A percentile compares a stretch with the other conserved stretches of the same genome.
Conservation (phyloP, 176 grass and related monocot genomes). For the Zoysia pacifica region DNA sequence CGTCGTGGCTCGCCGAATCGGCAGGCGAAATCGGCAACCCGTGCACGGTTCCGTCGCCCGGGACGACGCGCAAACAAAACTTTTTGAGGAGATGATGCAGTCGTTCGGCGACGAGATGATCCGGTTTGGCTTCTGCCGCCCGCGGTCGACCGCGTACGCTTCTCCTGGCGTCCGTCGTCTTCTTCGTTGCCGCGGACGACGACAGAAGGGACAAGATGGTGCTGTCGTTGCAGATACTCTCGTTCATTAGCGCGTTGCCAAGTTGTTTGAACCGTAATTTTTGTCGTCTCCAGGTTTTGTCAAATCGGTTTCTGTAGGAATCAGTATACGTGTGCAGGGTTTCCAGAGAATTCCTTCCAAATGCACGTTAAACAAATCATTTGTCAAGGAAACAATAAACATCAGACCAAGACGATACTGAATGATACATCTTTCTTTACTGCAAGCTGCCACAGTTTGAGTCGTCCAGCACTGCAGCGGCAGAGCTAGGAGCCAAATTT, state of each 20-base stretch:
- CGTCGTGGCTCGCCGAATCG: slow-evolving; percentile 32
- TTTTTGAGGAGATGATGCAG: neutral
- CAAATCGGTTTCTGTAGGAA: slow-evolving; percentile 17
- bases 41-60: slow-evolving; percentile 16
- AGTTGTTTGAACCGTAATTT: neutral
- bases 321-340: neutral
- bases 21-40: slow-evolving; percentile 26
- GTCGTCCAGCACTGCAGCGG: too few relatives aligned
- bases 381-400: neutral
- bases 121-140: neutral
- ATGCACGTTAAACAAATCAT: neutral
- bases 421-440: too few relatives aligned
- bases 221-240: neutral
- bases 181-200: slow-evolving; percentile 12
- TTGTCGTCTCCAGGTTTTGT: slow-evolving; percentile 35
- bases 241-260: neutral
- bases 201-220: slow-evolving; percentile 18
- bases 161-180: slow-evolving; percentile 15
- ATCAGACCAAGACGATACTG: too few relatives aligned
- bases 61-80: slow-evolving; percentile 4
- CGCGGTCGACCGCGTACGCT: neutral
- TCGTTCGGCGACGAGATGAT: slow-evolving; percentile 10
- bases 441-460: too few relatives aligned
- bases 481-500: too few relatives aligned
- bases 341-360: slow-evolving; percentile 18